These are phyloP conservation scores for Entonaema liquescens DNA, from an alignment of 495 filamentous ascomycete genomes.

Conservation along the genomic window DNA sequence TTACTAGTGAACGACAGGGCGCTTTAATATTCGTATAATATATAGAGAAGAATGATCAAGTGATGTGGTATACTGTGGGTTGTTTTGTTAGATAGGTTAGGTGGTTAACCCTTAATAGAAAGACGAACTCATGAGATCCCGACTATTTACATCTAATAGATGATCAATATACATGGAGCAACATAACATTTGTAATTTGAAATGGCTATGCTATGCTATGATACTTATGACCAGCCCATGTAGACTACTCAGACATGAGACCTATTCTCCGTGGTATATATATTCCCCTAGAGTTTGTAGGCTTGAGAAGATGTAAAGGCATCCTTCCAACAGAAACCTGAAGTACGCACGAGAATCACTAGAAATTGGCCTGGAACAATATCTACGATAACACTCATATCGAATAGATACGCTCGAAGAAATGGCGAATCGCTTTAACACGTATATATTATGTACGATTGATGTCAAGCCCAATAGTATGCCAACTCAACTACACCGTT, in stretches of 20 bases:
- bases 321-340: background rate
- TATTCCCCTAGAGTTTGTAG: background rate
- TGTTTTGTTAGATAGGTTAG: too few species aligned
- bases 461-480: constrained; percentile 42
- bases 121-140: too few species aligned
- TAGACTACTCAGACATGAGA: background rate
- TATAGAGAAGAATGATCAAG: too few species aligned
- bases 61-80: too few species aligned
- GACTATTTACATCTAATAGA: too few species aligned
- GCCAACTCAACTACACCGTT: constrained; percentile 26
- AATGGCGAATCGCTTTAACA: constrained; percentile 5
- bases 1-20: too few species aligned
- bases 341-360: background rate
- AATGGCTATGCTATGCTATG: background rate
- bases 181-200: background rate
- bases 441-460: constrained; percentile 46
- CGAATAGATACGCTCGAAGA: background rate
- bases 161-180: background rate
- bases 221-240: background rate
- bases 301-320: background rate
- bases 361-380: background rate
- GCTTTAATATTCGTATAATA: too few species aligned
- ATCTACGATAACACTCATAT: background rate
- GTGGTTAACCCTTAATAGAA: too few species aligned
- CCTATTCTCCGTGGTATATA: background rate